Conservation (phyloP, 2,329 filamentous ascomycete genomes). For the Sordariomycetes sp. region DNA sequence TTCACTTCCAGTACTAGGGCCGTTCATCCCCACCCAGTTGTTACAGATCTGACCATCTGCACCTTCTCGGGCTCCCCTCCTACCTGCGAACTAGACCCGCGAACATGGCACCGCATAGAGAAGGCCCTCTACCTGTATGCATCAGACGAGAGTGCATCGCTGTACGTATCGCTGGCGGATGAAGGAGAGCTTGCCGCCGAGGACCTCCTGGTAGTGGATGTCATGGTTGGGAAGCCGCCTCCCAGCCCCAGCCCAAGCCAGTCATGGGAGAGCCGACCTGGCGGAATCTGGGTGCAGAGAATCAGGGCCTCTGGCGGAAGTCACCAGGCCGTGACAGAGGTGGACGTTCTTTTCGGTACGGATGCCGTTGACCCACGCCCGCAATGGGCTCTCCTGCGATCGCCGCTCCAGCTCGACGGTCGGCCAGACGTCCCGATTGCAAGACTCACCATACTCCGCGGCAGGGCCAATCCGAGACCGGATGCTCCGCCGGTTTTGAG, state of each 20-base stretch:
- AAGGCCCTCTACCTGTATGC: constrained; percentile 82
- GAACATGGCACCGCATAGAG: constrained; percentile 70
- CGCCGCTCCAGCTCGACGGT: constrained; percentile 21
- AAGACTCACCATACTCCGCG: constrained; percentile 37
- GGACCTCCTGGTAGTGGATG: constrained; percentile 71
- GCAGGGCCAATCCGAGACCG: constrained; percentile 57
- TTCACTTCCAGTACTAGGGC: neutral
- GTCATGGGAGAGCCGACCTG: constrained; percentile 65
- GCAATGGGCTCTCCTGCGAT: constrained; percentile 63
- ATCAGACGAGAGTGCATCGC: constrained; percentile 51
- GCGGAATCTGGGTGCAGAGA: constrained; percentile 67
- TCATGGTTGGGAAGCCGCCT: constrained; percentile 55
- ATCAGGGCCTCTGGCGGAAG: constrained; percentile 59
- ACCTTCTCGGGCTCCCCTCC: constrained; percentile 25
- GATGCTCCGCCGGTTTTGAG: constrained; percentile 22
- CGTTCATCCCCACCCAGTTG: constrained; percentile 13
- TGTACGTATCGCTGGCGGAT: constrained; percentile 73
- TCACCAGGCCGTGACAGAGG: constrained; percentile 63
- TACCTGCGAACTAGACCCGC: constrained; percentile 61
- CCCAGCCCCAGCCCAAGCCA: constrained; percentile 7
- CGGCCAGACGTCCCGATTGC: constrained; percentile 19
- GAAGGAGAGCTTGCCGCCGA: constrained; percentile 68
- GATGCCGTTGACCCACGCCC: constrained; percentile 84
- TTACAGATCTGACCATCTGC: constrained; percentile 21
- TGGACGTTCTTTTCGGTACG: constrained; percentile 81